A percentile compares a stretch with the other conserved stretches of the same genome.
These are phyloP conservation scores for Globisporangium middletonii DNA, from an alignment of 352 stramenopile species.

Conservation along the genomic window DNA sequence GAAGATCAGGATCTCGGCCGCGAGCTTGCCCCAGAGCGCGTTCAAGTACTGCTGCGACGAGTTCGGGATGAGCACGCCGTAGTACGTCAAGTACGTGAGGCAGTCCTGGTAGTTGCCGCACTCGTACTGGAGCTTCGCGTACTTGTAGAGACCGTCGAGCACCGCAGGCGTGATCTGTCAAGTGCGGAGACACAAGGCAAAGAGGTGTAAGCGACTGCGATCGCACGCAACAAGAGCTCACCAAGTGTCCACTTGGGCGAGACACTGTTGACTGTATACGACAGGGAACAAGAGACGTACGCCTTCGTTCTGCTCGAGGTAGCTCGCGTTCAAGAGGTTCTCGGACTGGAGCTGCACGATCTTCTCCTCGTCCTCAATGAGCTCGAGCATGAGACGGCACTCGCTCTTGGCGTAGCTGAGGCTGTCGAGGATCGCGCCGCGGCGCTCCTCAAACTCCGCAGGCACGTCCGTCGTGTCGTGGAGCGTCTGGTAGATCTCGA, in stretches of 20 bases:
- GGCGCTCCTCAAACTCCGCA: conserved; percentile 78
- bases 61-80: conserved; percentile 83
- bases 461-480: conserved; percentile 76
- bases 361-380: conserved; percentile 85
- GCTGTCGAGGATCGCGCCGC: conserved; percentile 65
- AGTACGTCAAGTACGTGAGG: conserved; percentile 88
- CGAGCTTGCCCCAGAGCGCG: conserved; percentile 95
- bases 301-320: conserved; percentile 78
- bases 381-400: conserved; percentile 67
- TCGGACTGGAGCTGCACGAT: conserved; percentile 83
- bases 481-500: conserved; percentile 93
- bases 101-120: conserved; percentile 95
- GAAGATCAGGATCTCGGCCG: conserved; percentile 95
- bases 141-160: conserved; percentile 91
- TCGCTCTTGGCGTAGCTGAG: conserved; percentile 72
- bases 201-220: conserved; percentile 2
- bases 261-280: neutral
- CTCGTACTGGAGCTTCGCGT: conserved; percentile 96
- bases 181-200: neutral
- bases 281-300: conserved; percentile 24
- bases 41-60: conserved; percentile 83
- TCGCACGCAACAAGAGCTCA: neutral
- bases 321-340: conserved; percentile 69
- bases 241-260: neutral
- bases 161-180: conserved; percentile 81